phyloP scores from a whole-genome alignment of 2,329 filamentous ascomycete genomes.

The Tolypocladium guangdongense region DNA sequence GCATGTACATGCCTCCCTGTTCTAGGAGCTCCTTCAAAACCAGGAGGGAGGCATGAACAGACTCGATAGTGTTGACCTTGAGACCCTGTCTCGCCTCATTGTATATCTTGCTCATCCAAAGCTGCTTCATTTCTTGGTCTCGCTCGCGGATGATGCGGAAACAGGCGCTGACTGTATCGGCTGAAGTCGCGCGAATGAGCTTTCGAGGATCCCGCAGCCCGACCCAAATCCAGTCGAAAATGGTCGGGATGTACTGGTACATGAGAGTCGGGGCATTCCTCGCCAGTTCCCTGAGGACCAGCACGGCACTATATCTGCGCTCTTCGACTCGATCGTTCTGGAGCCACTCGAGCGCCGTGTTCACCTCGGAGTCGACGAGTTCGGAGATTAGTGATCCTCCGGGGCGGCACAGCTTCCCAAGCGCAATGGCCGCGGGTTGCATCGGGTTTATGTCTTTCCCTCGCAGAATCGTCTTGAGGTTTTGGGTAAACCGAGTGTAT shows the following conservation, averaged over 20 bases:
- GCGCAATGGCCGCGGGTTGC: constrained; percentile 76
- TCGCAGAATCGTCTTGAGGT: constrained; percentile 75
- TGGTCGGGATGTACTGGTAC: constrained; percentile 88
- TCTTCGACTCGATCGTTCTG: constrained; percentile 92
- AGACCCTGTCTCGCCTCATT: constrained; percentile 74
- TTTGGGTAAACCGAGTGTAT: constrained; percentile 87
- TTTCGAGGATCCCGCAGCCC: constrained; percentile 82
- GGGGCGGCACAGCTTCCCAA: constrained; percentile 83
- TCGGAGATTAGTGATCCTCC: constrained; percentile 92
- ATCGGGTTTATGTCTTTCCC: constrained; percentile 88
- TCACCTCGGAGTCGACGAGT: constrained; percentile 91
- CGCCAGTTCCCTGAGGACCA: constrained; percentile 82
- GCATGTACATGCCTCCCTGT: constrained; percentile 99
- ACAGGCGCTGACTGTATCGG: constrained; percentile 86
- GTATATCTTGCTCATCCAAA: constrained; percentile 87
- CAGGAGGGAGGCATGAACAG: constrained; percentile 85
- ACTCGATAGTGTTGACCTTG: constrained; percentile 70
- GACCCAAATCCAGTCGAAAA: constrained; percentile 95
- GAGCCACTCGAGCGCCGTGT: constrained; percentile 91
- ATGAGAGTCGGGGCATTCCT: constrained; percentile 90
- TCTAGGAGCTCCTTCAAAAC: constrained; percentile 87
- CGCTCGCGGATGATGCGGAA: constrained; percentile 92
- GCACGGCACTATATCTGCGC: constrained; percentile 81
- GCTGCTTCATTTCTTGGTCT: constrained; percentile 75
- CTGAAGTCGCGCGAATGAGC: constrained; percentile 83